Evolutionary conservation across 768 basidiomycete species (phyloP), one percentile per base, ranked within the genome.

Genomic region (Glaciozyma antarctica): DNA sequence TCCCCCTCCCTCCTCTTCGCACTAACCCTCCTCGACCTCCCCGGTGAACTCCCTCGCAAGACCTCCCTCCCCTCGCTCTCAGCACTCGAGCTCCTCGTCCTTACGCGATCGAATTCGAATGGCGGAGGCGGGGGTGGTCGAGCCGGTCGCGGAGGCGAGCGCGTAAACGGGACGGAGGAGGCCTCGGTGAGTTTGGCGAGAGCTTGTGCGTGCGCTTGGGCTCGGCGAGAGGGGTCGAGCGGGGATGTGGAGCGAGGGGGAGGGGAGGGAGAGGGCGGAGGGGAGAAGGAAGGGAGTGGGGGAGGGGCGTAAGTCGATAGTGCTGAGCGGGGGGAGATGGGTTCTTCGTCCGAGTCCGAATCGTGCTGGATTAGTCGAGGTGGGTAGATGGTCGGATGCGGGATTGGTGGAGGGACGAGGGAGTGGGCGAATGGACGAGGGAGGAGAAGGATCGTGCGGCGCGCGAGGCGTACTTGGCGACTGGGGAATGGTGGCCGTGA

Each of bases 101-200:
- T 32, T 6, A 9, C 28, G 19, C 28, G 30, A 22, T 54, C 53
- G 53, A 22, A 21, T 34, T 5, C 21, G 21, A 32, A 52, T 12
- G 52, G 44, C 0, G 24, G 60, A 5, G 32, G n/a, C 6, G 62
- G 67, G 5, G 57, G 52, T 22, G 53, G 53, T 8, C 63, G 63
- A 32, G n/a, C 19, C n/a, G 62, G 49, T 2, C 38, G 63, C 38
- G 41, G 63, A 58, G 10, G 63, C 56, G 44, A 63, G 53, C 51
- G 19, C 58, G 68, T 28, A 65, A 65, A 8, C 59, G 68, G 51
- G 62, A 65, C 0, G 61, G 64, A 57, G n/a, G 61, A 62, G 4
- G 58, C 61, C 1, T 28, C 51, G 30, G 64, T 69, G 38, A 69
- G 55, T 51, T 58, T 63, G 6, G 62, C 58, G 26, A 69, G 62